Evolutionary conservation across 225 moss, liverwort and hornwort genomes (phyloP).

Genomic region (Marchantia polymorpha): DNA sequence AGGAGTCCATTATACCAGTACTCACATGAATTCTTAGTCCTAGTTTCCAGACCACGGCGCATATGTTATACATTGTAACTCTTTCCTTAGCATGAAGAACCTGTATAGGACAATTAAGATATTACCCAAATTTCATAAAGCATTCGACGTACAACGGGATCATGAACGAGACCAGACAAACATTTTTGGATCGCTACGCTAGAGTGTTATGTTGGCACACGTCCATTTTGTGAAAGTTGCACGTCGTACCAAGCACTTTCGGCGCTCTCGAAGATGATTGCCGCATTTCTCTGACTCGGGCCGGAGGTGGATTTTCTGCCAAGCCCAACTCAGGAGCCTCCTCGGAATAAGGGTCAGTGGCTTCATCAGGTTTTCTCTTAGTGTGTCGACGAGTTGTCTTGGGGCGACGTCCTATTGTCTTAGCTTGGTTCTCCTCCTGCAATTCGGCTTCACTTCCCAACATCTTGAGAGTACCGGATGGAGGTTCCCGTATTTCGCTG

Average conservation of each 20-base stretch:
- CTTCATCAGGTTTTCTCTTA: slow-evolving; percentile 37
- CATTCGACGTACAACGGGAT: background rate
- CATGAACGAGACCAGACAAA: background rate
- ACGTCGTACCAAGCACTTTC: slow-evolving; percentile 8
- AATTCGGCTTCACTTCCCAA: slow-evolving; percentile 8
- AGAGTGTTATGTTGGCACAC: background rate
- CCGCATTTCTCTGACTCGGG: slow-evolving; percentile 6
- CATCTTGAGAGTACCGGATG: slow-evolving; percentile 9
- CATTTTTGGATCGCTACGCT: background rate
- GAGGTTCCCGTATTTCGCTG: background rate
- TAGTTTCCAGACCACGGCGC: no score
- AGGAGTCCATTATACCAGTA: no score
- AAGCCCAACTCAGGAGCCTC: slow-evolving; percentile 6
- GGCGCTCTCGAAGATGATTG: slow-evolving; percentile 20
- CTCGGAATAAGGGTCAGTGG: slow-evolving; percentile 24
- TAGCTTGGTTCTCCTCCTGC: slow-evolving; percentile 23
- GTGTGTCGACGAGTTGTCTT: slow-evolving; percentile 39
- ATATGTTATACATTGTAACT: no score
- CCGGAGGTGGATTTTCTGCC: slow-evolving; percentile 23
- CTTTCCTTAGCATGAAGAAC: no score
- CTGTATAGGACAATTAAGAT: no score
- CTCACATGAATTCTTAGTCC: no score
- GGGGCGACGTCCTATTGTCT: slow-evolving; percentile 17
- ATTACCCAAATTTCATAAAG: no score
- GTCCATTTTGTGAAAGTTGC: background rate